These are phyloP conservation scores for Inga oerstediana DNA, from an alignment of 306 rosid genomes.

Conservation along the genomic window DNA sequence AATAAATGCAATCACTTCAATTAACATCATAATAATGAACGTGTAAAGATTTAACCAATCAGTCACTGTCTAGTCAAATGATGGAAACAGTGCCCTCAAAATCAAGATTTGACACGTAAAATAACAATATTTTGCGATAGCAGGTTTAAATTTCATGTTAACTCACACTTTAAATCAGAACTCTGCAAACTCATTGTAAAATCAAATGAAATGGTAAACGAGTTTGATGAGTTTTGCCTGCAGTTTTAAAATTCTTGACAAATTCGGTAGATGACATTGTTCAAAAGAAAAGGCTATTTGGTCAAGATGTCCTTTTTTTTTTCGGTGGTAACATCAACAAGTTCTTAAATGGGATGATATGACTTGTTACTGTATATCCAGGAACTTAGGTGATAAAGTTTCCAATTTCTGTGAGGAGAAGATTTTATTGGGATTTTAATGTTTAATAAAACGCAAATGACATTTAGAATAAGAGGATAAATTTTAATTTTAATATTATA, in stretches of 20 bases:
- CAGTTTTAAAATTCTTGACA: not conserved
- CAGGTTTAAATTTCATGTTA: too few species aligned
- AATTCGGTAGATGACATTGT: not conserved
- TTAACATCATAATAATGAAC: constrained; percentile 17
- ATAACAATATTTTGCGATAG: not conserved
- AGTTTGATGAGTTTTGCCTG: not conserved
- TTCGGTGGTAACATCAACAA: not conserved
- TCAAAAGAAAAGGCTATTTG: not conserved
- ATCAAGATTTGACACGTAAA: not conserved
- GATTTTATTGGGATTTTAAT: not conserved
- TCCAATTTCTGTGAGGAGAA: not conserved
- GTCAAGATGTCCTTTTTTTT: not conserved
- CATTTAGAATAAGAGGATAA: not conserved
- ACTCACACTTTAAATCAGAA: not conserved
- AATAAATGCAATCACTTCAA: not conserved
- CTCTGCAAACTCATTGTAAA: not conserved
- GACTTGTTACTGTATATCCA: not conserved
- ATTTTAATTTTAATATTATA: not conserved
- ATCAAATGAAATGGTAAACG: not conserved
- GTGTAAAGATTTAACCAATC: not conserved
- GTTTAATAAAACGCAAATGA: not conserved
- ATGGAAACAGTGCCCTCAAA: not conserved
- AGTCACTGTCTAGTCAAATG: not conserved
- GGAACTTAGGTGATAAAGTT: not conserved
- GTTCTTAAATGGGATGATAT: not conserved